Evolutionary conservation across 768 basidiomycete species (phyloP).

Genomic region (Tylopilus subfusipes): DNA sequence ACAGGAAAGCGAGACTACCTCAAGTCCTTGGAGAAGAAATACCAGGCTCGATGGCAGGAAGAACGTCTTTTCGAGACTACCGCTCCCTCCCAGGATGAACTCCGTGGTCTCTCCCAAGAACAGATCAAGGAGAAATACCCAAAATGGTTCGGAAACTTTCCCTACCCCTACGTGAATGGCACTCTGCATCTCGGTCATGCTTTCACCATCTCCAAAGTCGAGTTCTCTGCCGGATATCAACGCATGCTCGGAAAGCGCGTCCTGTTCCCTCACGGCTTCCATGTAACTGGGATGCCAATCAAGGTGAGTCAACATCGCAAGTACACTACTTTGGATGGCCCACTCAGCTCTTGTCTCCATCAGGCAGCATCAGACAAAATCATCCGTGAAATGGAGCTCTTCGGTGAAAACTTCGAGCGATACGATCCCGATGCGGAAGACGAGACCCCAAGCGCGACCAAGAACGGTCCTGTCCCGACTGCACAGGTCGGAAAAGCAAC

Average conservation of each 20-base stretch:
- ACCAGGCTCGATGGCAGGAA: constrained; percentile 77
- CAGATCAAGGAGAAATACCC: constrained; percentile 76
- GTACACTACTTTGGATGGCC: neutral
- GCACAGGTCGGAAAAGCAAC: constrained; percentile 77
- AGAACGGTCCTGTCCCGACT: constrained; percentile 38
- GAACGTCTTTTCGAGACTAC: constrained; percentile 81
- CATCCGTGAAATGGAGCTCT: constrained; percentile 94
- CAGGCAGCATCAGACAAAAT: constrained; percentile 98
- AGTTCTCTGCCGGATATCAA: constrained; percentile 94
- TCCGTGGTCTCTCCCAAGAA: constrained; percentile 56
- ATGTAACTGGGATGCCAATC: constrained; percentile 99
- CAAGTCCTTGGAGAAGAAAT: constrained; percentile 76
- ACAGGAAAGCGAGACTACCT: constrained; percentile 92
- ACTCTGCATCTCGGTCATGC: constrained; percentile 95
- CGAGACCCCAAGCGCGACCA: constrained; percentile 38
- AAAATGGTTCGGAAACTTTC: constrained; percentile 98
- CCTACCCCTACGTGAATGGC: constrained; percentile 98
- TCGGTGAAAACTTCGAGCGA: constrained; percentile 83
- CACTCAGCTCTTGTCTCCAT: neutral
- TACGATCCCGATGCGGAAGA: constrained; percentile 44
- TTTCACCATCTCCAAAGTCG: constrained; percentile 97
- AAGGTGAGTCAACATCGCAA: constrained; percentile 59
- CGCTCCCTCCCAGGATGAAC: constrained; percentile 68
- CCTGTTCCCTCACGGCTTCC: constrained; percentile 96
- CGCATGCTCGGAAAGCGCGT: constrained; percentile 92